phyloP scores from a whole-genome alignment of 2,329 filamentous ascomycete genomes.

The Arthrobotrys musiformis region DNA sequence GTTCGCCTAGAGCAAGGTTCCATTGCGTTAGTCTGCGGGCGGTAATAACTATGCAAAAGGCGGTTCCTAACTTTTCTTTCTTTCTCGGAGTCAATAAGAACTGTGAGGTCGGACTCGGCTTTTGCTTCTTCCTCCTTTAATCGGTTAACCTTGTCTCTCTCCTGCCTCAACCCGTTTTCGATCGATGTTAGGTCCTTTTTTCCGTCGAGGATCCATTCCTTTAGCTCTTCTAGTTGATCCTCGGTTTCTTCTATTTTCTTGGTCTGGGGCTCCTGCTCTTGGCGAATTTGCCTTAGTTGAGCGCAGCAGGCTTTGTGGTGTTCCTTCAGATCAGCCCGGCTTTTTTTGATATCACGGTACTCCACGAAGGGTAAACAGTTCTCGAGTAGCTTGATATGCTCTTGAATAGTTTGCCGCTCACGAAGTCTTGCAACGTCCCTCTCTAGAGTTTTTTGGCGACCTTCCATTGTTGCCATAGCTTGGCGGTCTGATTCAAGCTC shows the following conservation, averaged over 20 bases:
- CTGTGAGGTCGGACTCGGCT: constrained; percentile 7
- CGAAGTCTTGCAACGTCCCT: constrained; percentile 84
- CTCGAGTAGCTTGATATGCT: constrained; percentile 73
- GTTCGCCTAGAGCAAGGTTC: constrained; percentile 59
- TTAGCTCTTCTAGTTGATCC: constrained; percentile 68
- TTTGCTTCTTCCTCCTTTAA: constrained; percentile 63
- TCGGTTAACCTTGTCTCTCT: constrained; percentile 63
- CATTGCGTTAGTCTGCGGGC: not conserved
- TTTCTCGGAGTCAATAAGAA: constrained; percentile 27
- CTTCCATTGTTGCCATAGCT: constrained; percentile 67
- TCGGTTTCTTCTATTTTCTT: constrained; percentile 76
- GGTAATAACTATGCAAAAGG: not conserved
- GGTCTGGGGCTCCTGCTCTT: constrained; percentile 74
- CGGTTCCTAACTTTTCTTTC: constrained; percentile 57
- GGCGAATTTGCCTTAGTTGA: constrained; percentile 71
- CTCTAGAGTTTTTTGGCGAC: constrained; percentile 77
- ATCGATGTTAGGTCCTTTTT: constrained; percentile 68
- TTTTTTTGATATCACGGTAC: constrained; percentile 70
- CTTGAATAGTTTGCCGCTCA: constrained; percentile 76
- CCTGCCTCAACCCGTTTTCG: constrained; percentile 64
- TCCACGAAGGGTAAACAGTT: constrained; percentile 73
- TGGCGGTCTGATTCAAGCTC: constrained; percentile 64
- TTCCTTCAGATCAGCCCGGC: constrained; percentile 68
- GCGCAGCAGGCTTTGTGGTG: constrained; percentile 68
- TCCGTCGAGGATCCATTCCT: constrained; percentile 66